A percentile compares a stretch with the other conserved stretches of the same genome.
phyloP scores from a whole-genome alignment of 2,329 filamentous ascomycete genomes.

The Colletotrichum sp. region DNA sequence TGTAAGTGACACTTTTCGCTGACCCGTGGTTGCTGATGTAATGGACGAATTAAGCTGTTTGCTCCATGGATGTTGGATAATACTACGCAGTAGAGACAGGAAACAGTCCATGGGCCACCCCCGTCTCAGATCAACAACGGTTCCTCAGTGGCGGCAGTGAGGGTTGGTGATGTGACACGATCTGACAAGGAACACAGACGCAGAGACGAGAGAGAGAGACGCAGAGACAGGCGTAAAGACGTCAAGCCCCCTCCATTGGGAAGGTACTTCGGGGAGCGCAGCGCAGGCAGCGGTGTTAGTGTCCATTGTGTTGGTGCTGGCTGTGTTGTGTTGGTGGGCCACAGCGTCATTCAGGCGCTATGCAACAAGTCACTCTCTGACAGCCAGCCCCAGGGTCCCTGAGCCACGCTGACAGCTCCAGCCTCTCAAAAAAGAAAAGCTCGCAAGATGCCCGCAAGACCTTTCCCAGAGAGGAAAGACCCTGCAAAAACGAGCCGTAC shows the following conservation, averaged over 20 bases:
- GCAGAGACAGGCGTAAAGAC: not conserved
- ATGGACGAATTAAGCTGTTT: not conserved
- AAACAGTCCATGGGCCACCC: not conserved
- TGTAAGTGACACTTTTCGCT: not conserved
- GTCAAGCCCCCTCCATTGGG: not conserved
- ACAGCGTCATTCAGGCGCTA: not conserved
- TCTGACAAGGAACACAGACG: not conserved
- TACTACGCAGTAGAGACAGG: not conserved
- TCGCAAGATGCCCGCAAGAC: not conserved
- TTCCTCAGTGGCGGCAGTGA: not conserved
- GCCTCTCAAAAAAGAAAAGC: not conserved
- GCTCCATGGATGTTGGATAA: not conserved
- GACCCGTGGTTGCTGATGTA: not conserved
- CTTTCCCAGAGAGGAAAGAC: not conserved
- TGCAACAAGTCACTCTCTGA: not conserved
- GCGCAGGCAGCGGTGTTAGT: not conserved
- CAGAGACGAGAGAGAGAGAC: not conserved
- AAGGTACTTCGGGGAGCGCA: not conserved
- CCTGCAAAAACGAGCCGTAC: not conserved
- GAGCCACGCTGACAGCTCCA: not conserved
- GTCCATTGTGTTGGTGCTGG: not conserved
- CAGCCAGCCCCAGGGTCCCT: not conserved
- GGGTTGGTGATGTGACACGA: not conserved
- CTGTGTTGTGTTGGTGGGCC: not conserved
- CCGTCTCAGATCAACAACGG: not conserved